Conservation (phyloP, 1,139 yeast species). For the Suzukiozyma palmioleophila region DNA sequence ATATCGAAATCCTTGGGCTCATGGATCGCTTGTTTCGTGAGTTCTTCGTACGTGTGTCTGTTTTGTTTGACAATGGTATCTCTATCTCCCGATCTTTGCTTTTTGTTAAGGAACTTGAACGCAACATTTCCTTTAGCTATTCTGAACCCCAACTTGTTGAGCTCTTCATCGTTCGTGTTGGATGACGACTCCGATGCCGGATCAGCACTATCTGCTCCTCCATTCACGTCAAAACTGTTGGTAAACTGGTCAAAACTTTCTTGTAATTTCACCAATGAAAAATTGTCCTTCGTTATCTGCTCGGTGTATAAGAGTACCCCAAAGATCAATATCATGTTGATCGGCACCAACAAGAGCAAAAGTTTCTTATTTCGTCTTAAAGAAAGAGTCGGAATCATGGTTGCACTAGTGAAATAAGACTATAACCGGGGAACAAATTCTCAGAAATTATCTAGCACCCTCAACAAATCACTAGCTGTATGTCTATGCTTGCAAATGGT, state of each 20-base stretch:
- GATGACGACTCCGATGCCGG: background rate
- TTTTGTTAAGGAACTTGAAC: constrained; percentile 26
- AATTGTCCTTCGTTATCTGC: background rate
- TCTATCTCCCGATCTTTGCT: constrained; percentile 20
- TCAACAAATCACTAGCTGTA: no score
- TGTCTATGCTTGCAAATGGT: no score
- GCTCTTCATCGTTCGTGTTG: background rate
- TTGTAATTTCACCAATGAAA: background rate
- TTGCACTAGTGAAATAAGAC: background rate
- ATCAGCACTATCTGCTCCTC: no score
- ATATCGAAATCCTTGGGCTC: constrained; percentile 48
- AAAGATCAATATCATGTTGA: constrained; percentile 10
- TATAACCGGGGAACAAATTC: background rate
- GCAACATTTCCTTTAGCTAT: constrained; percentile 16
- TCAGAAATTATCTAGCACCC: background rate
- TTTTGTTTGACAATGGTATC: constrained; percentile 30
- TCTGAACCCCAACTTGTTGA: constrained; percentile 1
- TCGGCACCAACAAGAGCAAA: constrained; percentile 7
- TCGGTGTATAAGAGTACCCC: background rate
- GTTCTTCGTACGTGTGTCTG: constrained; percentile 23
- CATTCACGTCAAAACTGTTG: background rate
- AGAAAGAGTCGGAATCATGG: constrained; percentile 16
- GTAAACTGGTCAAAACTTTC: background rate
- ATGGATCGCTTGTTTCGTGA: constrained; percentile 26
- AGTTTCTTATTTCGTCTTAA: constrained; percentile 11